Conservation (phyloP, 2,329 filamentous ascomycete genomes). For the Corniculantispora saksenae region DNA sequence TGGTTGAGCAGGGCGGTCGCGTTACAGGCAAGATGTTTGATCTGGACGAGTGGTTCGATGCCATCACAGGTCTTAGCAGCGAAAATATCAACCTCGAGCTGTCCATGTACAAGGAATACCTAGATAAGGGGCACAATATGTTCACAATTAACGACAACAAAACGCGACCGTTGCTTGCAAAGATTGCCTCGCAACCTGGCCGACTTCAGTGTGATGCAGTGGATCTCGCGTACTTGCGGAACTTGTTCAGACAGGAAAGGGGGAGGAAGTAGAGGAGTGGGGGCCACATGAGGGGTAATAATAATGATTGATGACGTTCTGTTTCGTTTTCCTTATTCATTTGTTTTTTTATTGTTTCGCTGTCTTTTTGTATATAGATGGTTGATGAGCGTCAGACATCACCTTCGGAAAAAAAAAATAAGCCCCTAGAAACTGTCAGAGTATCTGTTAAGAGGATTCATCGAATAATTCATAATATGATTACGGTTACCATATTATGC, state of each 20-base stretch:
- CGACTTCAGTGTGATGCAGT: not conserved
- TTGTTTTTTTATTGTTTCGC: no score
- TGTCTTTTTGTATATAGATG: no score
- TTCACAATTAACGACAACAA: slow-evolving; percentile 4
- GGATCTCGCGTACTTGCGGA: not conserved
- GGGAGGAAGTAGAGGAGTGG: not conserved
- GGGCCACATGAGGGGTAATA: no score
- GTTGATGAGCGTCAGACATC: no score
- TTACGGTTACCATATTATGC: not conserved
- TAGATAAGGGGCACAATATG: slow-evolving; percentile 9
- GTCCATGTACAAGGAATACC: slow-evolving; percentile 12
- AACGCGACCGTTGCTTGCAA: not conserved
- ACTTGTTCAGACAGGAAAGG: not conserved
- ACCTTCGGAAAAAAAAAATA: no score
- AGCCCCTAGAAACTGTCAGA: no score
- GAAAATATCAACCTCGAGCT: slow-evolving; percentile 7
- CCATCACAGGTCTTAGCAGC: not conserved
- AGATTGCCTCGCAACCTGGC: not conserved
- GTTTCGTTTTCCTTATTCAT: no score
- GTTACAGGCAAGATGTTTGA: not conserved
- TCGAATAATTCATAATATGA: not conserved
- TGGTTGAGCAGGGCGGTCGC: not conserved
- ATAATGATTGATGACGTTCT: no score
- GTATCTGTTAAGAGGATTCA: no score
- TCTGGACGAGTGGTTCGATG: slow-evolving; percentile 10